phyloP scores from a whole-genome alignment of 2,329 filamentous ascomycete genomes.

The Arthrobotrys iridis region DNA sequence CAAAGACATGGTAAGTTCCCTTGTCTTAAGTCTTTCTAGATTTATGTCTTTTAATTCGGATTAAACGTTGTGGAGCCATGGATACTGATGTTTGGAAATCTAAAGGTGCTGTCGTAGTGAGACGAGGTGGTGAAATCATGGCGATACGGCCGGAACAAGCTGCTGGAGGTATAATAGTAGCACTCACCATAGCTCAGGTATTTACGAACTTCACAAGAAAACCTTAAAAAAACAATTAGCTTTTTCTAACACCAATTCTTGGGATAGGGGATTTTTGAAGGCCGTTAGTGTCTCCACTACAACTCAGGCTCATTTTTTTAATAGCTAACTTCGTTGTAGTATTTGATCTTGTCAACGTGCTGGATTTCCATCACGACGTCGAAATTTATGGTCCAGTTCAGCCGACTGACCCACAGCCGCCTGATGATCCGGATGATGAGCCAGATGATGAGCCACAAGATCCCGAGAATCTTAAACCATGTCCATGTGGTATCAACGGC shows the following conservation, averaged over 20 bases:
- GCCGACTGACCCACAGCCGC: background rate
- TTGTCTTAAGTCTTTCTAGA: background rate
- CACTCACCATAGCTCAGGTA: background rate
- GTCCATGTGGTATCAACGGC: conserved; percentile 15
- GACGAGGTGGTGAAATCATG: background rate
- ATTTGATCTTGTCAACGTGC: background rate
- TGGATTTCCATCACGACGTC: conserved; percentile 1
- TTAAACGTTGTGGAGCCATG: too few species aligned
- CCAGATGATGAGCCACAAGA: conserved; percentile 2
- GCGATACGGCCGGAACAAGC: background rate
- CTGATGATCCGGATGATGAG: conserved; percentile 7
- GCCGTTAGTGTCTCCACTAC: too few species aligned
- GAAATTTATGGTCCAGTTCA: conserved; percentile 3
- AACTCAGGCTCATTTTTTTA: too few species aligned
- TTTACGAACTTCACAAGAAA: background rate
- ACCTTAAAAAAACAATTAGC: too few species aligned
- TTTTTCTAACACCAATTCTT: too few species aligned
- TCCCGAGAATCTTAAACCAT: background rate
- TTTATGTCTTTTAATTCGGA: background rate
- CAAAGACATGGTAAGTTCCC: conserved; percentile 15
- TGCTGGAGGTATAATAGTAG: background rate
- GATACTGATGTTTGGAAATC: too few species aligned
- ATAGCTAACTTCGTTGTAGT: background rate
- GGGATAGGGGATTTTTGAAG: too few species aligned
- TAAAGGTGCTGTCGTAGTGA: background rate